Evolutionary conservation across 371 early-diverging fungal species (phyloP), one percentile per base, ranked within the genome.

Genomic region (Entomophthora muscae): DNA sequence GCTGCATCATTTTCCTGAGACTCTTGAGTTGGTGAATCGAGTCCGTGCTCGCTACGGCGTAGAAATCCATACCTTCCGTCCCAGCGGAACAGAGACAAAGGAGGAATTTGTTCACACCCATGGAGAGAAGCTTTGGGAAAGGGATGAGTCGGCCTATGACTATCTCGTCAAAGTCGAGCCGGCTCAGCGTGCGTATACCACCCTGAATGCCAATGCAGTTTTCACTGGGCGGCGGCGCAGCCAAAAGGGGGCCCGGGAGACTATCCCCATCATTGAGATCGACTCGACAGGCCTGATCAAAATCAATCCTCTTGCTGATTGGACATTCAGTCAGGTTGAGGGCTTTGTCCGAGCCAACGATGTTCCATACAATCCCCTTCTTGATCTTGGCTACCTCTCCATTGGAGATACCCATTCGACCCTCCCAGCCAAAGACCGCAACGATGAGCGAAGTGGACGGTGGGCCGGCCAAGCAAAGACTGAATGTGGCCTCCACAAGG

Each of bases 351-450:
- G 81, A 21, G 84, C 83, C n/a, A 82, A 92, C 71, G 79, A 86
- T 66, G 91, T 95, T 0, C 93, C 92, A 0, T 92, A 90, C 77
- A 95, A 95, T 65, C 77, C 78, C 3, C 76, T 95, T 26, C 76
- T 88, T 52, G 93, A 95, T 67, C 81, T 85, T 70, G 93, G 93
- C 1, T 95, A 93, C 74, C 85, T 87, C 64, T 86, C 87, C n/a
- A 81, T 95, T 63, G 95, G 95, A 32, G 95, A 95, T 73, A 85
- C 82, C 79, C 95, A 95, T 69, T 87, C 88, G 32, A 95, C 93
- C n/a, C 74, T 76, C 56, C 83, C 88, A 27, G 72, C 76, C 10
- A 76, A 72, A 52, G 75, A 80, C 26, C 78, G 78, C 3, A 83
- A 80, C 53, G 83, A 82, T 59, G 95, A 95, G 72, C 82, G 95